Evolutionary conservation across 129 eudicot genomes (phyloP).

Genomic region (Pseudognaphalium luteoalbum): DNA sequence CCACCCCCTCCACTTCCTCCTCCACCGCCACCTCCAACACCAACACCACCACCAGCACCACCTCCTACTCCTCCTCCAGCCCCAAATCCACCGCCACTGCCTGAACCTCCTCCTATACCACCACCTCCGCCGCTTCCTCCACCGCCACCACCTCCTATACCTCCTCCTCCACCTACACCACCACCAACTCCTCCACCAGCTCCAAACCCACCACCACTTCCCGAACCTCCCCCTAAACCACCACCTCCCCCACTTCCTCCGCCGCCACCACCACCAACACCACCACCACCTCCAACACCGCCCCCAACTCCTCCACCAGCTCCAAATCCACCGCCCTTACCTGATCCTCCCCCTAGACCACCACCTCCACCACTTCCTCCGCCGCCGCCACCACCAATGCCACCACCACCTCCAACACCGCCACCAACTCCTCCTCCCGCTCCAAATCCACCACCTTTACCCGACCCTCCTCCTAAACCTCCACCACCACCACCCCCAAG

Average conservation of each 20-base stretch:
- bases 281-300: constrained; percentile 47
- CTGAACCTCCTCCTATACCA: constrained; percentile 25
- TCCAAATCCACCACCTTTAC: constrained; percentile 32
- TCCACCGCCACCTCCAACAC: constrained; percentile 17
- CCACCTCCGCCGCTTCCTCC: constrained; percentile 27
- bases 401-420: constrained; percentile 27
- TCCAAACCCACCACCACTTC: constrained; percentile 38
- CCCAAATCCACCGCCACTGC: constrained; percentile 32
- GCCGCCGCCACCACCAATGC: constrained; percentile 16
- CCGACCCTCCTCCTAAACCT: constrained; percentile 23
- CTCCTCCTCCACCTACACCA: constrained; percentile 44
- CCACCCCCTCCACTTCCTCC: constrained; percentile 41
- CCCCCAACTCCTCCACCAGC: constrained; percentile 48
- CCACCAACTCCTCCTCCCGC: constrained; percentile 31
- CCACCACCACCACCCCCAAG: constrained; percentile 20
- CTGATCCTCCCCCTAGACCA: constrained; percentile 41
- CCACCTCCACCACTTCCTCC: constrained; percentile 41
- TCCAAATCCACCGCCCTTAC: constrained; percentile 38
- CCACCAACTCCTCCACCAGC: constrained; percentile 40
- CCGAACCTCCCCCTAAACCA: constrained; percentile 46
- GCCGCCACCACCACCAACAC: constrained; percentile 46
- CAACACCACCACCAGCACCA: constrained; percentile 30
- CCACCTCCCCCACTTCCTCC: constrained; percentile 57
- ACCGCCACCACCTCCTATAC: constrained; percentile 32
- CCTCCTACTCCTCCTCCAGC: constrained; percentile 33